Percentiles rank a stretch among this genome's conserved stretches.
Evolutionary conservation across 805 yeast genomes (phyloP).

Genomic region (Lachancea meyersii): DNA sequence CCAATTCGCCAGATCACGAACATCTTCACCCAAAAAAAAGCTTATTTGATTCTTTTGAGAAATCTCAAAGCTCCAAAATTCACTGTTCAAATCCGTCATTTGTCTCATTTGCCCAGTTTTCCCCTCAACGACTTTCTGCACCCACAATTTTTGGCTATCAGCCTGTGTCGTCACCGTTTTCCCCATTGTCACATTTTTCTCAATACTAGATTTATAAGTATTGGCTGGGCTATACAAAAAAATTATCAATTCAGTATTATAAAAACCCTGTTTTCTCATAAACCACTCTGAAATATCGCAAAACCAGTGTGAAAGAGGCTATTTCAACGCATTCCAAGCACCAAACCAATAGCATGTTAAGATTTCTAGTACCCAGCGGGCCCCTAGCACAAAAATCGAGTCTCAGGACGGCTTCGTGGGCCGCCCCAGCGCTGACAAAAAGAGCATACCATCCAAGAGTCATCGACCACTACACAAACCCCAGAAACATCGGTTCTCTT

Average conservation of each 20-base stretch:
- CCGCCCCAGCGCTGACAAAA: not conserved
- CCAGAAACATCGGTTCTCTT: slow-evolving; percentile 92
- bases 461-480: slow-evolving; percentile 92
- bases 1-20: too few species aligned
- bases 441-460: slow-evolving; percentile 80
- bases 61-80: too few species aligned
- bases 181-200: too few species aligned
- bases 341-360: not conserved
- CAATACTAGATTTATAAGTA: slow-evolving; percentile 1
- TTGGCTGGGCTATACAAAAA: not conserved
- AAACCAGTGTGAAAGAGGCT: too few species aligned
- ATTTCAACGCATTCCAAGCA: too few species aligned
- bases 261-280: not conserved
- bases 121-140: too few species aligned
- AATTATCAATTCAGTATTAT: not conserved
- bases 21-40: too few species aligned
- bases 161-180: too few species aligned
- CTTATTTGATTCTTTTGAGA: too few species aligned
- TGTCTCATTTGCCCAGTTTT: too few species aligned
- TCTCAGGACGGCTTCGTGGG: not conserved
- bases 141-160: too few species aligned
- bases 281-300: not conserved
- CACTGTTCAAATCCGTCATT: too few species aligned
- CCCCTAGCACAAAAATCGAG: not conserved
- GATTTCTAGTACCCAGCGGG: not conserved